These are phyloP conservation scores for Sugiyamaella xylanicola DNA, from an alignment of 1,139 yeast species.

Conservation along the genomic window DNA sequence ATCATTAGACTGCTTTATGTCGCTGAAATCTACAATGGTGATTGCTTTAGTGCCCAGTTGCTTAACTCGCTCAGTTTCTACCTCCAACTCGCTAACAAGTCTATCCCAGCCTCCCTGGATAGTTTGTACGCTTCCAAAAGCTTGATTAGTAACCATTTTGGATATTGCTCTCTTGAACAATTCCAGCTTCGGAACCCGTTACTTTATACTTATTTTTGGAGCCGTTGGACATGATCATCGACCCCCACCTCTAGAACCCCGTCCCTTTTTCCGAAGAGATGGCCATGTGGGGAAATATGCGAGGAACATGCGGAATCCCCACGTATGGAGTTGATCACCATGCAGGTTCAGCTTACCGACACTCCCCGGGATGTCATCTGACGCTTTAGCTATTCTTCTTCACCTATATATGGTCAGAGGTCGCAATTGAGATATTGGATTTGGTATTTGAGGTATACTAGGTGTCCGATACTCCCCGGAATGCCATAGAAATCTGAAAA, in stretches of 20 bases:
- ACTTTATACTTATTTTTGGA: background rate
- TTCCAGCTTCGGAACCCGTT: background rate
- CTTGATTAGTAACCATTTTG: conserved; percentile 13
- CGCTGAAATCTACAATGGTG: conserved; percentile 30
- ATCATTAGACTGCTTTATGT: conserved; percentile 20
- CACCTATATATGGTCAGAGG: too few species aligned
- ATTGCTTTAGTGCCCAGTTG: conserved; percentile 30
- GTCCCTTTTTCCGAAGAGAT: conserved; percentile 12
- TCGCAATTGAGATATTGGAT: too few species aligned
- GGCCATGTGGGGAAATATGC: conserved; percentile 8
- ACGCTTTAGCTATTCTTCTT: too few species aligned
- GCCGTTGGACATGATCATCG: background rate
- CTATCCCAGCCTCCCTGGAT: conserved; percentile 38
- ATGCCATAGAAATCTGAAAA: background rate
- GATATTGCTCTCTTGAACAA: background rate
- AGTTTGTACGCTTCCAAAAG: conserved; percentile 1
- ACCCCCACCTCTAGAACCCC: conserved; percentile 10
- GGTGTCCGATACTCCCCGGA: too few species aligned
- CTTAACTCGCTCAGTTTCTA: conserved; percentile 35
- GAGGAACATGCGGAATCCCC: background rate
- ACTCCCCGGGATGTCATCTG: background rate
- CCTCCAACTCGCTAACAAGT: conserved; percentile 34
- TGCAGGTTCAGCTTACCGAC: background rate
- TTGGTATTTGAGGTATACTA: too few species aligned
- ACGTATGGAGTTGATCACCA: background rate